These are phyloP conservation scores for Lactarius vividus DNA, from an alignment of 768 basidiomycete species.

Conservation along the genomic window DNA sequence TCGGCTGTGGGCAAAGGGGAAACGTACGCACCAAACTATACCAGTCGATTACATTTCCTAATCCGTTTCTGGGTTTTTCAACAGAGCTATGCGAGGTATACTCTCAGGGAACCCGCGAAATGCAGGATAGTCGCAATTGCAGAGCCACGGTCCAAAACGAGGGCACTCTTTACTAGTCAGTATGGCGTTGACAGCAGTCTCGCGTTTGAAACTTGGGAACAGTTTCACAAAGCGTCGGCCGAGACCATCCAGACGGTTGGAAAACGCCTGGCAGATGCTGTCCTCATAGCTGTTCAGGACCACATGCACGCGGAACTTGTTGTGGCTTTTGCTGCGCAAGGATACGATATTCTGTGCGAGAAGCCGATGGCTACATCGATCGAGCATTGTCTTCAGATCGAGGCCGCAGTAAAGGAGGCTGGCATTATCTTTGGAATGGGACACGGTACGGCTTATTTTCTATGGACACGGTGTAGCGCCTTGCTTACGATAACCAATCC, in stretches of 20 bases:
- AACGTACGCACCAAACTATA: constrained; percentile 43
- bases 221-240: constrained; percentile 64
- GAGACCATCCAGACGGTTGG: constrained; percentile 63
- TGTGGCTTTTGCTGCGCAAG: constrained; percentile 70
- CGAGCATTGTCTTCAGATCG: constrained; percentile 73
- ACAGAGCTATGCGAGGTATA: constrained; percentile 64
- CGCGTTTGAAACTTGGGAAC: constrained; percentile 69
- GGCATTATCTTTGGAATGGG: constrained; percentile 83
- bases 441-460: constrained; percentile 53
- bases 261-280: constrained; percentile 75
- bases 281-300: constrained; percentile 80
- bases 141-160: constrained; percentile 73
- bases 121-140: constrained; percentile 85
- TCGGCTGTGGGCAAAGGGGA: constrained; percentile 86
- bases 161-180: constrained; percentile 50
- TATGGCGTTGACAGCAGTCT: constrained; percentile 66
- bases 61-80: background rate
- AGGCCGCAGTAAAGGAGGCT: constrained; percentile 63
- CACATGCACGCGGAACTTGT: constrained; percentile 73
- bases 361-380: constrained; percentile 85
- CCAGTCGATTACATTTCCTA: background rate
- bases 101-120: constrained; percentile 52
- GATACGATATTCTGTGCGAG: constrained; percentile 89
- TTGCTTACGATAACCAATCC: background rate
- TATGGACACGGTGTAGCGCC: background rate